These are phyloP conservation scores for Suillus sp. DNA, from an alignment of 768 basidiomycete genomes.

Conservation along the genomic window DNA sequence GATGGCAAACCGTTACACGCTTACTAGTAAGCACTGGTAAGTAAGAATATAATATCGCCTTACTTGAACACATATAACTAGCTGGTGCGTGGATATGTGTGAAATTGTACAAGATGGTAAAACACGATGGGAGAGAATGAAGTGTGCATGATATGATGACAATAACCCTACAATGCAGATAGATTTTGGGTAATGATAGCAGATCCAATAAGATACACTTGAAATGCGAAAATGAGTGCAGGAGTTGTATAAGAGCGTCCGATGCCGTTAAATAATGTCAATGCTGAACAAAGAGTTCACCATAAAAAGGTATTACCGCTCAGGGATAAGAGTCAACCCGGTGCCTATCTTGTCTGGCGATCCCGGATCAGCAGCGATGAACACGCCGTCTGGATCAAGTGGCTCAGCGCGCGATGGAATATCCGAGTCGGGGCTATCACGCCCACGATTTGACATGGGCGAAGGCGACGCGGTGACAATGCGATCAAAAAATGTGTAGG, in stretches of 20 bases:
- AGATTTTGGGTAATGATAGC: slow-evolving; percentile 7
- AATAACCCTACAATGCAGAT: slow-evolving; percentile 1
- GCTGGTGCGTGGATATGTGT: not conserved
- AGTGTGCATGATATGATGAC: slow-evolving; percentile 3
- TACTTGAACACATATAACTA: not conserved
- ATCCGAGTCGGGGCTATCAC: slow-evolving; percentile 17
- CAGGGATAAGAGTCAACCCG: slow-evolving; percentile 46
- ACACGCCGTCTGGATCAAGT: slow-evolving; percentile 49
- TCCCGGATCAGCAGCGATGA: slow-evolving; percentile 37
- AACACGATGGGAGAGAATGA: not conserved
- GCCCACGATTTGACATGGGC: slow-evolving; percentile 39
- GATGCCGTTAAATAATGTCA: not conserved
- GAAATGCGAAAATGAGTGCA: slow-evolving; percentile 6
- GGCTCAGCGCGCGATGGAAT: slow-evolving; percentile 20
- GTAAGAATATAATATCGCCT: slow-evolving; percentile 1
- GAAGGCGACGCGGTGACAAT: slow-evolving; percentile 39
- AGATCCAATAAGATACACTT: slow-evolving; percentile 10
- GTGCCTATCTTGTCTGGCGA: slow-evolving; percentile 44
- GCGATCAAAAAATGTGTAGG: slow-evolving; percentile 44
- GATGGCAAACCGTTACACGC: not conserved
- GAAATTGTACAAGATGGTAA: slow-evolving; percentile 8
- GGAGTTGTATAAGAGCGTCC: not conserved
- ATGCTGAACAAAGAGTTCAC: slow-evolving; percentile 2
- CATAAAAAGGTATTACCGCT: slow-evolving; percentile 37
- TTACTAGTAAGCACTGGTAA: not conserved